Evolutionary conservation across 2,329 filamentous ascomycete genomes (phyloP), one percentile per base, ranked within the genome.

Genomic region (Biscogniauxia mediterranea): DNA sequence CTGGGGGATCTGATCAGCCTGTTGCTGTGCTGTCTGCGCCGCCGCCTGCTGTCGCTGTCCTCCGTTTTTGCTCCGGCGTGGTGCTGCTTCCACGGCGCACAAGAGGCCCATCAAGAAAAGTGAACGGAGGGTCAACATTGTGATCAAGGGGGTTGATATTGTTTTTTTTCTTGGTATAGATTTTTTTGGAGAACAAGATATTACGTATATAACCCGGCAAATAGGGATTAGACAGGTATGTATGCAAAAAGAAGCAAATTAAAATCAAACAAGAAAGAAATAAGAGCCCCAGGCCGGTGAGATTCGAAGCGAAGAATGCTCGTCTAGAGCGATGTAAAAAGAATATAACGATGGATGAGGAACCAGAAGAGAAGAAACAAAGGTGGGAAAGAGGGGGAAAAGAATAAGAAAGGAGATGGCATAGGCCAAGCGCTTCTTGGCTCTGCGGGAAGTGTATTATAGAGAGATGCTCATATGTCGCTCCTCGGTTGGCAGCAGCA

Each of bases 1-100:
- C 52, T 76, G 72, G 2, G 74, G 71, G 23, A 76, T 68, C 63
- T 68, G 61, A 20, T 69, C 66, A 2, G 70, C 69, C 50, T 71
- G 67, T 21, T 64, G 60, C 21, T 71, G 69, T 8, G 67, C 69
- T n/a, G 68, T 71, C 57, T 65, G 60, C 3, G 64, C 57, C 56
- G 38, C 38, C 38, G 13, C 15, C 38, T 46, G 38, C 38, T 70
- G 66, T 42, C 62, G 58, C 46, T 63, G 56, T 20, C 57, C 55
- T 25, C 61, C 59, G 54, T 61, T 64, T 20, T 56, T 58, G 23
- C 61, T 63, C 58, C 58, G 64, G 52, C 66, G 61, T 9, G 70
- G 70, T 8, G 64, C 57, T 11, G 70, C 70, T 17, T 71, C 67
- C 51, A 64, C 69, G 51, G 64, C 58, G 51, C 57, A 64, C 9